Evolutionary conservation across 2,329 filamentous ascomycete species (phyloP).

Genomic region (Hymenoscyphus occultus): DNA sequence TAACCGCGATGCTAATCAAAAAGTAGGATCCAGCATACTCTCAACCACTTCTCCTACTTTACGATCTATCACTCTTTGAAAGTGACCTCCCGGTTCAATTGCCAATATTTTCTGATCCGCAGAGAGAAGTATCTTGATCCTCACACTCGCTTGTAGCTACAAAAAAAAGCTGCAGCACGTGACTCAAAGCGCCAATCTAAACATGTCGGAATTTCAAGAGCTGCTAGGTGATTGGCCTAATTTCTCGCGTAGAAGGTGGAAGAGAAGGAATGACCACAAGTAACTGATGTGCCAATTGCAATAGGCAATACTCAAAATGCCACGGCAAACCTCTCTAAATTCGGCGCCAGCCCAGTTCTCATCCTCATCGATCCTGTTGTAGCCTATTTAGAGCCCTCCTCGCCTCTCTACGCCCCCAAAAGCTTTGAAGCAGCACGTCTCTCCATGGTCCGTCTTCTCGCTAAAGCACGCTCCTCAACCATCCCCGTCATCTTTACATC

Average conservation of each 20-base stretch:
- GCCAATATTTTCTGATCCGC: background rate
- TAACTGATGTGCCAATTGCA: too few species aligned
- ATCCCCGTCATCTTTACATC: conserved; percentile 17
- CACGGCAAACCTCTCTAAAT: conserved; percentile 18
- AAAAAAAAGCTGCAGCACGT: background rate
- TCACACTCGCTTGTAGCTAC: background rate
- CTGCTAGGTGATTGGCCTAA: background rate
- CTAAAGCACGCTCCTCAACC: conserved; percentile 9
- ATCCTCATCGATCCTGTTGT: conserved; percentile 47
- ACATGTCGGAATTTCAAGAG: conserved; percentile 7
- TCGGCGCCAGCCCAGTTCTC: conserved; percentile 41
- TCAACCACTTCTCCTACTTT: background rate
- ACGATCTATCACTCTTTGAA: background rate
- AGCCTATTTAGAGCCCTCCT: conserved; percentile 42
- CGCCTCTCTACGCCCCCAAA: conserved; percentile 6
- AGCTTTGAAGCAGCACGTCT: conserved; percentile 14
- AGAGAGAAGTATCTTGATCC: background rate
- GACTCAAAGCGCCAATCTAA: too few species aligned
- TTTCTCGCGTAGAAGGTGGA: background rate
- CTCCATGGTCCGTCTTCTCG: conserved; percentile 15
- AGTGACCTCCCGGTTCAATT: background rate
- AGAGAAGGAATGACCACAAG: background rate
- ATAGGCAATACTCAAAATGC: conserved; percentile 18
- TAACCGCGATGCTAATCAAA: background rate
- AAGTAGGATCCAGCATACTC: background rate